Conservation (phyloP, 2,329 filamentous ascomycete genomes). For the Tetracladium maxilliforme region DNA sequence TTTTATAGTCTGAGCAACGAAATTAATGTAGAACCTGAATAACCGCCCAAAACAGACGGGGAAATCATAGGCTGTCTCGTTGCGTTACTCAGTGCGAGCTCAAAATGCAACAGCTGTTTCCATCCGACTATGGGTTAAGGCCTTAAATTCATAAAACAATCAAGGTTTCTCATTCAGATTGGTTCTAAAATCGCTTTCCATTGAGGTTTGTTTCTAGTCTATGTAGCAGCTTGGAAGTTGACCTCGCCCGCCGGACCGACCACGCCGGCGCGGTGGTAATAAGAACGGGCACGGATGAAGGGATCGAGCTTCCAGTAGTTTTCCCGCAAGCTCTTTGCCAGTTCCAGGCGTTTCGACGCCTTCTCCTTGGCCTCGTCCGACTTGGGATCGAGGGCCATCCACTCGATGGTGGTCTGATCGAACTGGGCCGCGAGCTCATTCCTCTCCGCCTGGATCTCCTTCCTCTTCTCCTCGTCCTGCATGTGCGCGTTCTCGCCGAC, state of each 20-base stretch:
- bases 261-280: constrained; percentile 48
- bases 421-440: constrained; percentile 37
- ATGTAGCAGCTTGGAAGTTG: constrained; percentile 30
- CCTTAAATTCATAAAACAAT: too few relatives aligned
- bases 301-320: constrained; percentile 63
- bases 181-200: too few relatives aligned
- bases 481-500: constrained; percentile 43
- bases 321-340: constrained; percentile 26
- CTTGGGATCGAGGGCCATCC: constrained; percentile 31
- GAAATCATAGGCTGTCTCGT: too few relatives aligned
- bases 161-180: too few relatives aligned
- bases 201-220: too few relatives aligned
- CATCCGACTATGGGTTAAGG: too few relatives aligned
- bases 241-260: constrained; percentile 37
- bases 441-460: constrained; percentile 32
- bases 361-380: constrained; percentile 7
- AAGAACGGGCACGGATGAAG: constrained; percentile 43
- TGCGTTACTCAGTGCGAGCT: too few relatives aligned
- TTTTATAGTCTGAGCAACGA: too few relatives aligned
- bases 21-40: too few relatives aligned
- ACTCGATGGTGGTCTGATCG: constrained; percentile 41
- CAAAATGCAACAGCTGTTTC: too few relatives aligned
- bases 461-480: constrained; percentile 23
- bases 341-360: constrained; percentile 25
- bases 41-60: too few relatives aligned